These are phyloP conservation scores for Violaceomyces palustris DNA, from an alignment of 1,284 basidiomycete genomes.

Conservation along the genomic window DNA sequence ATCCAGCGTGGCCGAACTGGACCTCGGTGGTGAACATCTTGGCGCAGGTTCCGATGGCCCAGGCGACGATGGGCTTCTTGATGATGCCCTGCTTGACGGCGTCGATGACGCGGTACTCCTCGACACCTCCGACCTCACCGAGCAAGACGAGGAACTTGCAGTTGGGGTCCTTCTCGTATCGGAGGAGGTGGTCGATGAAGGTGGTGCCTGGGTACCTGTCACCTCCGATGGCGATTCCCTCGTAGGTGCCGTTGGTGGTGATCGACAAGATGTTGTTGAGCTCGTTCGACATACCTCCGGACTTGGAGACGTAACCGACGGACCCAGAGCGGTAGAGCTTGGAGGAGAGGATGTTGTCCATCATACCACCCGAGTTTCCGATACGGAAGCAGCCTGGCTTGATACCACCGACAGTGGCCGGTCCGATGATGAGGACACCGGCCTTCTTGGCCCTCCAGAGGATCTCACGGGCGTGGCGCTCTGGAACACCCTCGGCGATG, in stretches of 20 bases:
- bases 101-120: constrained; percentile 98
- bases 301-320: constrained; percentile 98
- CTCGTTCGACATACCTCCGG: constrained; percentile 99
- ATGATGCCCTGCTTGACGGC: constrained; percentile 90
- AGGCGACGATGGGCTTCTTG: constrained; percentile 97
- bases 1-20: constrained; percentile 97
- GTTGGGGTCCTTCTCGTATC: constrained; percentile 92
- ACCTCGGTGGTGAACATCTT: constrained; percentile 99
- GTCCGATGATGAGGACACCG: constrained; percentile 90
- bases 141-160: constrained; percentile 99
- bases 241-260: constrained; percentile 96
- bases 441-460: constrained; percentile 81
- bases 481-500: constrained; percentile 97
- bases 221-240: constrained; percentile 99
- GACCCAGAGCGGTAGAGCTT: constrained; percentile 98
- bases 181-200: constrained; percentile 97
- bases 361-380: constrained; percentile 99
- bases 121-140: constrained; percentile 96
- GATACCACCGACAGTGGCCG: constrained; percentile 98
- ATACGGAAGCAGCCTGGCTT: constrained; percentile 99
- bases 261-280: constrained; percentile 98
- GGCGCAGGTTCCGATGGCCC: constrained; percentile 98
- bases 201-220: constrained; percentile 97
- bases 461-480: constrained; percentile 93
- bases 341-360: constrained; percentile 98